Base-by-base conservation (phyloP, 768 basidiomycete species). In the Pleurotus giganteus region DNA sequence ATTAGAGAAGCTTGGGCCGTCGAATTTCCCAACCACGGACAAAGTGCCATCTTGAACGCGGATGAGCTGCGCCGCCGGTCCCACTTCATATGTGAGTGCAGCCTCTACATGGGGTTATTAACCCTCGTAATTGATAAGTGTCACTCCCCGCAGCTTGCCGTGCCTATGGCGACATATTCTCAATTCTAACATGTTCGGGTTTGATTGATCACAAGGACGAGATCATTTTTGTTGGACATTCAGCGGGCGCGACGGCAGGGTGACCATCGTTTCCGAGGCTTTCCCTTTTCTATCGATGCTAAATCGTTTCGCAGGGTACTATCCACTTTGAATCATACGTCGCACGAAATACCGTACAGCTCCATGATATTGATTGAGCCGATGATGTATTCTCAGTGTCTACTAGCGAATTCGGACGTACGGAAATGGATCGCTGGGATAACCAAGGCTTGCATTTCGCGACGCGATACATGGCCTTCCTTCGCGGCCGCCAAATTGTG, bases 21-120 rank as follows among this genome's bases (percentile, higher is more conserved):
- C 6, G 82, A 83, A 43, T 74, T 73, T 15, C 77, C 81, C 1
- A 83, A 83, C 58, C 81, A 83, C 55, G 82, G 83, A 1, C 81
- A 82, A 39, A 72, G 79, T 0, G 79, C 75, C 4, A 54, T 70
- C 1, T 54, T 83, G 47, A 85, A 83, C 58, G 79, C 78, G 54
- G 60, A 73, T 31, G 57, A 61, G 4, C 60, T 83, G 55, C 61
- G 61, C 42, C 68, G 63, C 52, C 78, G 76, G 3, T 77, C 77
- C 56, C 67, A 70, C 7, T 64, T 67, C 5, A 54, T 71, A 4
- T 82, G 80, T 82, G 53, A 52, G 78, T 70, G n/a, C 12, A 8
- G 31, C 31, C 12, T 26, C 55, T 47, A 28, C 26, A 4, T 21
- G 5, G 28, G 5, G 43, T 37, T 51, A 23, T 26, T 17, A n/a